Evolutionary conservation across 176 grass and related monocot species (phyloP), one percentile per base, ranked within the genome.

Genomic region (Ensete glaucum): DNA sequence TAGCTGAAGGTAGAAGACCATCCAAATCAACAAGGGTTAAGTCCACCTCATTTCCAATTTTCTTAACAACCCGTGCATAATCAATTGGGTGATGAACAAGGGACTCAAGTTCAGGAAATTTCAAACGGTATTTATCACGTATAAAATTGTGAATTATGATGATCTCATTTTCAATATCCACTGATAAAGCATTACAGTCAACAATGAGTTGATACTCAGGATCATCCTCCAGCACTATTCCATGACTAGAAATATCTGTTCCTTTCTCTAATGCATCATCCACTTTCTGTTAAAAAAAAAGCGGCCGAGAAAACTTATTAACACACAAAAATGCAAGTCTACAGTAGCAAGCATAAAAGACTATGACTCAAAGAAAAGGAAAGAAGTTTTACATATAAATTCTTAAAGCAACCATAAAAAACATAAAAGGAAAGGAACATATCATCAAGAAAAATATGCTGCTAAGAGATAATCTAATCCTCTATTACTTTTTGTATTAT

Each of bases 81-180:
- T 96, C 93, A 50, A 96, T 88, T 8, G 89, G 93, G 79, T 92
- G 93, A 71, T 96, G 93, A 81, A 96, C 93, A 71, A 90, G 89
- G 1, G 93, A 96, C 53, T 96, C 93, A 49, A 96, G 83, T 75
- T 90, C 87, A 62, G 89, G 93, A 85, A 92, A 90, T 66, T 96
- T 96, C 50, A 86, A 67, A 17, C 87, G 86, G 78, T 92, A 96
- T 64, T 92, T 92, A 62, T 96, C 93, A 54, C 89, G 85, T 77
- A 96, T 92, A 64, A 92, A 96, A 66, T 96, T 96, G 76, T 96
- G 93, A 15, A 96, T 92, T 85, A 96, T 96, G 70, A 88, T 85
- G 73, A 92, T 92, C 63, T 92, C 93, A 84, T 96, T 92, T 68
- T 96, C 93, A 73, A 90, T 92, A 60, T 96, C 87, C 11, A 92